phyloP scores from a whole-genome alignment of 2,329 filamentous ascomycete genomes.

The Onygena corvina region DNA sequence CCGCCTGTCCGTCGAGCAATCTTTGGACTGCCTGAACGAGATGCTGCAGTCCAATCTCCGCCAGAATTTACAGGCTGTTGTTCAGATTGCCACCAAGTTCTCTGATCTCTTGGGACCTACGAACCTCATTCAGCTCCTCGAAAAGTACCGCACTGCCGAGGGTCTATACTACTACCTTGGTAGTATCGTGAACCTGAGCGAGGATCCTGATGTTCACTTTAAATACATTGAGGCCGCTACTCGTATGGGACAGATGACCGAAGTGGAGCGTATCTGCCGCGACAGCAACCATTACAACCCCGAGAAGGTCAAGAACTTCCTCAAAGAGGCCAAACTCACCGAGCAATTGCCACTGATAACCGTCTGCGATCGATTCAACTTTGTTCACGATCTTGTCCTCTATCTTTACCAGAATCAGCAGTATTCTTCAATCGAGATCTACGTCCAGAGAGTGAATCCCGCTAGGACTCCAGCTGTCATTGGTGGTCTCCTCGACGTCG shows the following conservation, averaged over 20 bases:
- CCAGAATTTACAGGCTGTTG: slow-evolving; percentile 87
- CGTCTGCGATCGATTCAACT: slow-evolving; percentile 98
- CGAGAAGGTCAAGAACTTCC: slow-evolving; percentile 97
- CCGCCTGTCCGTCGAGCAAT: slow-evolving; percentile 87
- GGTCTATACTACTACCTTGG: slow-evolving; percentile 97
- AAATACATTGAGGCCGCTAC: slow-evolving; percentile 99
- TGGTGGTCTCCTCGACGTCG: slow-evolving; percentile 85
- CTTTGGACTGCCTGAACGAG: slow-evolving; percentile 81
- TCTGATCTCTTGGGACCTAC: slow-evolving; percentile 85
- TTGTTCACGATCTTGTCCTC: slow-evolving; percentile 89
- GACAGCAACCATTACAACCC: slow-evolving; percentile 84
- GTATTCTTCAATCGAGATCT: slow-evolving; percentile 96
- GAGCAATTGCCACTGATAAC: slow-evolving; percentile 96
- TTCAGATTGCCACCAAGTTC: slow-evolving; percentile 95
- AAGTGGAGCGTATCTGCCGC: slow-evolving; percentile 93
- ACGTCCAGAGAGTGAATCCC: slow-evolving; percentile 94
- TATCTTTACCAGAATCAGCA: slow-evolving; percentile 99
- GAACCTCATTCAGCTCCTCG: slow-evolving; percentile 79
- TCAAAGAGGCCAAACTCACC: slow-evolving; percentile 85
- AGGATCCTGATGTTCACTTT: slow-evolving; percentile 93
- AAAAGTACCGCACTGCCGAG: slow-evolving; percentile 95
- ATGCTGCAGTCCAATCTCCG: slow-evolving; percentile 97
- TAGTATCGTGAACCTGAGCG: slow-evolving; percentile 91
- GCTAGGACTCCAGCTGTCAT: slow-evolving; percentile 81
- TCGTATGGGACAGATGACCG: slow-evolving; percentile 81